Conservation (phyloP, 768 basidiomycete species). For the Atractiella rhizophila region DNA sequence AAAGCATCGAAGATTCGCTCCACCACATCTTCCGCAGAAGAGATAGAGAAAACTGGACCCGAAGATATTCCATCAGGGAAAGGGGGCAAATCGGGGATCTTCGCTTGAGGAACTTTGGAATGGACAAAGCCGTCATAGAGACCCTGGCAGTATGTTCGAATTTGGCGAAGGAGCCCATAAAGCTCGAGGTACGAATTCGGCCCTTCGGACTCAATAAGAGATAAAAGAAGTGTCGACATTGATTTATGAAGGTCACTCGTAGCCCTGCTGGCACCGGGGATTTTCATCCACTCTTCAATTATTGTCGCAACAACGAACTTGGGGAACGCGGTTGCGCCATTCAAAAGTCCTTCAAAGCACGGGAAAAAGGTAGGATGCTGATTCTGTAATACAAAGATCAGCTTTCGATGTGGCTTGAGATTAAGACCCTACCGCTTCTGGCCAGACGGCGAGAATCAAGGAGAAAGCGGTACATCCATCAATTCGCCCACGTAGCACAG, state of each 20-base stretch:
- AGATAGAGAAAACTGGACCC: conserved; percentile 47
- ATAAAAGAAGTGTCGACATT: conserved; percentile 16
- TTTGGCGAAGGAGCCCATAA: conserved; percentile 49
- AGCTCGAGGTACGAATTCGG: conserved; percentile 77
- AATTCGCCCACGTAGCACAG: conserved; percentile 52
- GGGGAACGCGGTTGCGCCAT: conserved; percentile 72
- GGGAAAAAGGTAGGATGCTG: conserved; percentile 47
- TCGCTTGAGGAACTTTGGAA: conserved; percentile 54
- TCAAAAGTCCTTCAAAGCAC: conserved; percentile 42
- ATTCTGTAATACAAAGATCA: conserved; percentile 13
- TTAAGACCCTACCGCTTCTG: not conserved
- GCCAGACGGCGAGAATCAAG: conserved; percentile 2
- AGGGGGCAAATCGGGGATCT: conserved; percentile 49
- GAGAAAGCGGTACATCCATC: conserved; percentile 27
- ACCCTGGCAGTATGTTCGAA: conserved; percentile 50
- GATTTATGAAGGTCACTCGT: conserved; percentile 21
- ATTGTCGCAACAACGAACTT: conserved; percentile 62
- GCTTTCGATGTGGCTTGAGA: not conserved
- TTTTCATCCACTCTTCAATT: conserved; percentile 70
- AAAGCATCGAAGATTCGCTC: conserved; percentile 45
- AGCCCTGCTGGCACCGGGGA: conserved; percentile 9
- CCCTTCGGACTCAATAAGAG: conserved; percentile 35
- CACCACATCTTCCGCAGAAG: conserved; percentile 45
- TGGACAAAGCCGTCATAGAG: conserved; percentile 71
- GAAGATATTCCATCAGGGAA: conserved; percentile 45